A percentile compares a stretch with the other conserved stretches of the same genome.
phyloP scores from a whole-genome alignment of 2,329 filamentous ascomycete species.

The Calonectria hongkongensis region DNA sequence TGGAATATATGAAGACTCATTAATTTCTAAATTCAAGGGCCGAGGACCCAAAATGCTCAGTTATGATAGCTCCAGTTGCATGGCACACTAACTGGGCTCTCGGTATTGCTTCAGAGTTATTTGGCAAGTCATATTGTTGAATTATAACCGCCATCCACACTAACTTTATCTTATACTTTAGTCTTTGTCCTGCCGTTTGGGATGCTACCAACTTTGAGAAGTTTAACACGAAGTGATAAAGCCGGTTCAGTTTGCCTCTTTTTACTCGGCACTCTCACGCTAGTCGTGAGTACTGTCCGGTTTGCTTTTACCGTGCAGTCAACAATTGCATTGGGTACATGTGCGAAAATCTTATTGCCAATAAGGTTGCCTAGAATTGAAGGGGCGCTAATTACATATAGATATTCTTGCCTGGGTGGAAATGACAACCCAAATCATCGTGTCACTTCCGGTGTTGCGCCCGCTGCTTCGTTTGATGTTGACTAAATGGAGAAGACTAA shows the following conservation, averaged over 20 bases:
- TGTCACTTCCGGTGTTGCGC: slow-evolving; percentile 8
- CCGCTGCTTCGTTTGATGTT: not conserved
- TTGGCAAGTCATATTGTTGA: not conserved
- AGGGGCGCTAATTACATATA: not conserved
- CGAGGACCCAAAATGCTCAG: not conserved
- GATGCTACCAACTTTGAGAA: slow-evolving; percentile 11
- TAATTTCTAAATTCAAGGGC: not conserved
- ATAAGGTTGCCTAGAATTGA: fast-evolving
- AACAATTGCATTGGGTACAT: not conserved
- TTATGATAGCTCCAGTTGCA: not conserved
- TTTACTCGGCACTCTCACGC: not conserved
- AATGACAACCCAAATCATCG: slow-evolving; percentile 22
- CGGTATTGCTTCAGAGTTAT: slow-evolving; percentile 6
- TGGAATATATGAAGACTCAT: not conserved
- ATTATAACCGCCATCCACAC: too few species aligned
- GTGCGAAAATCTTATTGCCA: not conserved
- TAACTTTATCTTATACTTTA: not conserved
- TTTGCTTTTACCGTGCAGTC: not conserved
- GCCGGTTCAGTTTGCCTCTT: slow-evolving; percentile 7
- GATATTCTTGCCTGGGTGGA: slow-evolving; percentile 15
- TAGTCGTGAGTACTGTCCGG: slow-evolving; percentile 1
- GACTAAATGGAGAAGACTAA: not conserved
- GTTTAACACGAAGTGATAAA: slow-evolving; percentile 4
- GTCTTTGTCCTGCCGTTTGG: slow-evolving; percentile 11
- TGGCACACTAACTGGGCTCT: slow-evolving; percentile 11